Conservation (phyloP, 208 protist genomes). For the Leishmania braziliensis region DNA sequence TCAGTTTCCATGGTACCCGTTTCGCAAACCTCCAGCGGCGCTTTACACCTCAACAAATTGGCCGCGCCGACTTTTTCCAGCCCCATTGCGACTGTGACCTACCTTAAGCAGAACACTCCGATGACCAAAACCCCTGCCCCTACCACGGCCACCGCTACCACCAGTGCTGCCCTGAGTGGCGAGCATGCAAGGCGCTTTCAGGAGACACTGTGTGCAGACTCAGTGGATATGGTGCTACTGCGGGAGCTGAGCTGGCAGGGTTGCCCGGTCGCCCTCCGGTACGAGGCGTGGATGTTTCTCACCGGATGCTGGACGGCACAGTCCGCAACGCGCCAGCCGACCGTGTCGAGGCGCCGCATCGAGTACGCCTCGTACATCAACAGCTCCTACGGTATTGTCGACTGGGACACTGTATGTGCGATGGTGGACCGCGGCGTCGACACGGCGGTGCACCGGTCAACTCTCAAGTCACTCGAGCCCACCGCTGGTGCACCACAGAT, state of each 20-base stretch:
- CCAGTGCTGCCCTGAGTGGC: neutral
- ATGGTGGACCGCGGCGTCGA: constrained; percentile 37
- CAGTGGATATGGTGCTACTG: constrained; percentile 42
- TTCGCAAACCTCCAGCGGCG: neutral
- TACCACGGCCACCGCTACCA: neutral
- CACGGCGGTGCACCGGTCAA: constrained; percentile 31
- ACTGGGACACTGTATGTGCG: constrained; percentile 62
- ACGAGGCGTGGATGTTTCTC: constrained; percentile 65
- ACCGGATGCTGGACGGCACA: constrained; percentile 58
- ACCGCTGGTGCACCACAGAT: neutral
- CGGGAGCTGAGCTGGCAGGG: constrained; percentile 58
- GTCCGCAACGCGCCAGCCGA: constrained; percentile 31
- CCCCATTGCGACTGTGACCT: neutral
- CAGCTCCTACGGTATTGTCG: constrained; percentile 48
- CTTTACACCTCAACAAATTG: neutral
- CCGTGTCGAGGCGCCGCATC: constrained; percentile 48
- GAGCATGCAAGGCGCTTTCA: constrained; percentile 33
- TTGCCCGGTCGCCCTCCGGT: constrained; percentile 53
- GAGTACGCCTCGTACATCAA: constrained; percentile 64
- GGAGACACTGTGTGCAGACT: constrained; percentile 30
- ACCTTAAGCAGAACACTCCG: neutral
- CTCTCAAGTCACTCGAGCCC: constrained; percentile 21
- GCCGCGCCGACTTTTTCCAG: too few species aligned
- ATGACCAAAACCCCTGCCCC: neutral
- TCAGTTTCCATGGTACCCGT: neutral